These are phyloP conservation scores for Komagataea norvegica DNA, from an alignment of 1,139 yeast species.

Conservation along the genomic window DNA sequence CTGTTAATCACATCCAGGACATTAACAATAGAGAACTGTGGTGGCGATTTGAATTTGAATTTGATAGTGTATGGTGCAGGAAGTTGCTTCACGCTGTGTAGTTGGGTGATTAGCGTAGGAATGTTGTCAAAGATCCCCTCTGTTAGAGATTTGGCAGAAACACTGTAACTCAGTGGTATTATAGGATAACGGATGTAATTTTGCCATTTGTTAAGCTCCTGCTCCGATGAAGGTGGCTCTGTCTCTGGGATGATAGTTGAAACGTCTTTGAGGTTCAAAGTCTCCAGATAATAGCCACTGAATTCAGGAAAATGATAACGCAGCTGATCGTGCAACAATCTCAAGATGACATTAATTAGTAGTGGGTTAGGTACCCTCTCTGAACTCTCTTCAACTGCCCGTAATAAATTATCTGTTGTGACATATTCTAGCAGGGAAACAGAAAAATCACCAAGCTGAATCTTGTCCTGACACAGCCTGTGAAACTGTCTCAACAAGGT, in stretches of 20 bases:
- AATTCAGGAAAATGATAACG: constrained; percentile 11
- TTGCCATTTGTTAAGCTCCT: constrained; percentile 8
- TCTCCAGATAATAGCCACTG: constrained; percentile 5
- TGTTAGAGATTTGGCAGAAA: background rate
- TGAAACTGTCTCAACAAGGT: constrained; percentile 1
- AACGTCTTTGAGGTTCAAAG: constrained; percentile 1
- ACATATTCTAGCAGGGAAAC: constrained; percentile 7
- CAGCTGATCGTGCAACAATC: constrained; percentile 11
- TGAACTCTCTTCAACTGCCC: background rate
- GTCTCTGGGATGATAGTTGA: background rate
- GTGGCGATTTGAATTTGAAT: constrained; percentile 2
- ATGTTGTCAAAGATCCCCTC: background rate
- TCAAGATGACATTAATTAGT: constrained; percentile 8
- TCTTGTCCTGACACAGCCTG: background rate
- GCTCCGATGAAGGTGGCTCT: background rate
- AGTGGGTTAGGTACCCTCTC: constrained; percentile 4
- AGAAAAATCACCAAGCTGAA: constrained; percentile 11
- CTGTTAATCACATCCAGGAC: constrained; percentile 1
- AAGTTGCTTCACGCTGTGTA: background rate
- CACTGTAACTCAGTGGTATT: background rate
- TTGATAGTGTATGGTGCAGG: constrained; percentile 6
- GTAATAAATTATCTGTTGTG: background rate
- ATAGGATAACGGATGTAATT: constrained; percentile 11
- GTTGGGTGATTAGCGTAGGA: background rate
- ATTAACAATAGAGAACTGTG: background rate